Evolutionary conservation across 257 asterid species (phyloP), one percentile per base, ranked within the genome.

Genomic region (Scutellaria galericulata): DNA sequence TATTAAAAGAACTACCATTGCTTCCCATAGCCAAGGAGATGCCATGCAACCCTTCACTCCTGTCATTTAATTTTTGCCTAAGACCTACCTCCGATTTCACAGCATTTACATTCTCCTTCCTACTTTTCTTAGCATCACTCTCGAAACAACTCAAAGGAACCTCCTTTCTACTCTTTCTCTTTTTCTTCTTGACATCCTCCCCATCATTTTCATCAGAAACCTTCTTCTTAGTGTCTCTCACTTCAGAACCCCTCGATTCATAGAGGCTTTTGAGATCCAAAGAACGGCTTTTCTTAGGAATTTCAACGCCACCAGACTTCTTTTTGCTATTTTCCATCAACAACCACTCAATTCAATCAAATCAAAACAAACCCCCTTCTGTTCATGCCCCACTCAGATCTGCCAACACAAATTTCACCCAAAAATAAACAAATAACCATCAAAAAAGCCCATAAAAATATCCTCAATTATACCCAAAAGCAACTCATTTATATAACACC

Each of bases 181-280:
- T 92, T 82, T 79, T 89, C 80, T 80, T 84, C 83, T 77, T 78
- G 59, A 78, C 82, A 53, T 77, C 83, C 62, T 70, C 88, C 69
- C 12, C 72, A 44, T 83, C 78, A 59, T 76, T 83, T 40, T 80
- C 81, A 35, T 68, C 84, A 40, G 75, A 61, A 76, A 35, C 73
- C 47, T 77, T 80, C 68, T 73, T 81, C 76, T 50, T 81, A 81
- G 50, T 42, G 70, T 12, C 56, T 62, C 79, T 85, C 71, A 75
- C 90, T 64, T 78, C 75, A 44, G 84, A 83, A 63, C 60, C 76
- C 83, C 80, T 81, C 55, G 89, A 73, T 78, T 79, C 84, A 60
- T 90, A 92, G 18, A 88, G 82, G 78, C 87, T 90, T 76, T 86
- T 86, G 52, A 95, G 89, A 90, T 92, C 96, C 90, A 95, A 86